Percentiles rank a stretch among this genome's conserved stretches.
Conservation (phyloP, 2,329 filamentous ascomycete species). For the Botrytis elliptica region DNA sequence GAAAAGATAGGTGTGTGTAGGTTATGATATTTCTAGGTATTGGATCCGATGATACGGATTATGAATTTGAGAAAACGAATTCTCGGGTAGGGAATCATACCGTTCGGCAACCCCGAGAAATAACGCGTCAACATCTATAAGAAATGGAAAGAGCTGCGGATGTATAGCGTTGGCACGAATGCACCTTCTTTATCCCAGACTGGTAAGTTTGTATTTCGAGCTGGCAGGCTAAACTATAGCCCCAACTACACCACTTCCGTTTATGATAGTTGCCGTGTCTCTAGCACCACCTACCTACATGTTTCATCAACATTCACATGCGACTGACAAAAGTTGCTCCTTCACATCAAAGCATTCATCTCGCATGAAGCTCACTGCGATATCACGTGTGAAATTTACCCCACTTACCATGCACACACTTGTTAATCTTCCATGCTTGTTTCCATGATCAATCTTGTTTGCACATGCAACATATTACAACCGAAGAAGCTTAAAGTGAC, state of each 20-base stretch:
- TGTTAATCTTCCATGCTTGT: neutral
- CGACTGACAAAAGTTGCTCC: neutral
- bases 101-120: neutral
- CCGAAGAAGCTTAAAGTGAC: neutral
- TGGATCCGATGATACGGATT: neutral
- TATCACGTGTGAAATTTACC: constrained; percentile 11
- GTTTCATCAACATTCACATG: neutral
- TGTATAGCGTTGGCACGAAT: neutral
- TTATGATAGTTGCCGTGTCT: neutral
- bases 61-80: neutral
- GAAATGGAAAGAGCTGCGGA: constrained; percentile 6
- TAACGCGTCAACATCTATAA: neutral
- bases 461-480: neutral
- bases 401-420: neutral
- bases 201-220: neutral
- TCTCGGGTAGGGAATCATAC: neutral
- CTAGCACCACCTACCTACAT: neutral
- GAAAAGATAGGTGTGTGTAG: constrained; percentile 6
- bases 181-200: neutral
- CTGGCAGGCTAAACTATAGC: neutral
- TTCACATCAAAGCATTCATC: neutral
- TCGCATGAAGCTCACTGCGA: neutral
- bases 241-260: neutral
- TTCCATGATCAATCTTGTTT: neutral
- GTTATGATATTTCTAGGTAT: constrained; percentile 13